phyloP scores from a whole-genome alignment of 176 grass and related monocot species.

The Aegilops speltoides region DNA sequence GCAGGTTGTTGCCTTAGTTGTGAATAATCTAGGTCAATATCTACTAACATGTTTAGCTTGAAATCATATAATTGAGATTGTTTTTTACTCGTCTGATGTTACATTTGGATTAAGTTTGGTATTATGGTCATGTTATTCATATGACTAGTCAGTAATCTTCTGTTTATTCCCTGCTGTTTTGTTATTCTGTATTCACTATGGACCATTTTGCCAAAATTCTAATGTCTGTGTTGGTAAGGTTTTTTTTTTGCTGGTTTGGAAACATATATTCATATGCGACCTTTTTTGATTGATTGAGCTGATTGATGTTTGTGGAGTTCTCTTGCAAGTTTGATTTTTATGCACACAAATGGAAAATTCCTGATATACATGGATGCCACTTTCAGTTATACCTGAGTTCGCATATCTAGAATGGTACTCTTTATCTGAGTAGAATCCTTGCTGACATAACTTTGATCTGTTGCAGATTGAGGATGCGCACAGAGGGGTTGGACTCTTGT shows the following conservation, averaged over 20 bases:
- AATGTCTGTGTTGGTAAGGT: not conserved
- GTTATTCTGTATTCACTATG: not conserved
- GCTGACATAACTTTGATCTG: constrained; percentile 28
- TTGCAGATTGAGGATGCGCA: constrained; percentile 37
- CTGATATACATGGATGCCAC: not conserved
- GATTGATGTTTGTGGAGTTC: constrained; percentile 17
- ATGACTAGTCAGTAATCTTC: not conserved
- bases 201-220: not conserved
- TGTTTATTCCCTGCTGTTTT: constrained; percentile 2
- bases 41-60: not conserved
- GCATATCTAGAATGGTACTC: not conserved
- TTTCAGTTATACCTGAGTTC: not conserved
- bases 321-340: constrained; percentile 20
- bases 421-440: constrained; percentile 8
- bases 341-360: not conserved
- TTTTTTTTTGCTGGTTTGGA: constrained; percentile 12
- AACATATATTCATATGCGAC: not conserved
- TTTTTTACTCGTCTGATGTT: not conserved
- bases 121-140: not conserved
- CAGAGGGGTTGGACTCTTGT: constrained; percentile 24
- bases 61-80: not conserved
- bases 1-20: not conserved
- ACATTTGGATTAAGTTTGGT: not conserved
- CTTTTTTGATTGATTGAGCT: constrained; percentile 11
- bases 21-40: not conserved